These are phyloP conservation scores for Plectosphaerella cucumerina DNA, from an alignment of 2,329 filamentous ascomycete genomes.

Conservation along the genomic window DNA sequence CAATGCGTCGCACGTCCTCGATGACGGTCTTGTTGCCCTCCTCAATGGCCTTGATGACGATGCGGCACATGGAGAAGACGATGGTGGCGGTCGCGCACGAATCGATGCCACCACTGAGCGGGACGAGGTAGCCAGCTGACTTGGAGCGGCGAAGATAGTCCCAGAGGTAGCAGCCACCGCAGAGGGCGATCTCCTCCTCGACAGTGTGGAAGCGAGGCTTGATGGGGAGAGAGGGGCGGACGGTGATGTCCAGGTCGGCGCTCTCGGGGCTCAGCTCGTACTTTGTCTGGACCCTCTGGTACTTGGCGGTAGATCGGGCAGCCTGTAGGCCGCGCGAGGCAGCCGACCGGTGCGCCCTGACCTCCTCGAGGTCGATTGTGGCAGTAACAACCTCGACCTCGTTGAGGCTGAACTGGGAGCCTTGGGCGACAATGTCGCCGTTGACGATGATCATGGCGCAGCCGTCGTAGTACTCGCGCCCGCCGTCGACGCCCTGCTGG, in stretches of 20 bases:
- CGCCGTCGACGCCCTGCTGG: constrained; percentile 45
- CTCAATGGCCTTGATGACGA: constrained; percentile 49
- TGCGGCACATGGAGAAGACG: constrained; percentile 46
- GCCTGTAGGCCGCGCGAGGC: constrained; percentile 57
- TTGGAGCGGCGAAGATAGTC: constrained; percentile 51
- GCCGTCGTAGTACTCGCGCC: constrained; percentile 48
- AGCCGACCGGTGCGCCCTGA: constrained; percentile 55
- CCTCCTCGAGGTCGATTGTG: constrained; percentile 67
- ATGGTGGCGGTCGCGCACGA: constrained; percentile 45
- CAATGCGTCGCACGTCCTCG: constrained; percentile 31
- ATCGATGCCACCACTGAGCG: constrained; percentile 53
- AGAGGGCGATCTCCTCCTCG: constrained; percentile 64
- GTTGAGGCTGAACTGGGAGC: constrained; percentile 56
- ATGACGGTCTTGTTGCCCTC: constrained; percentile 31
- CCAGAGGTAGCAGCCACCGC: constrained; percentile 64
- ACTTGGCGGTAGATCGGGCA: constrained; percentile 37
- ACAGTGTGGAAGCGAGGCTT: constrained; percentile 52
- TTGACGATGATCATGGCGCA: constrained; percentile 60
- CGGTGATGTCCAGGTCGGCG: constrained; percentile 34
- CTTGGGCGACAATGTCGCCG: constrained; percentile 49
- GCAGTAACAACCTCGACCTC: constrained; percentile 64
- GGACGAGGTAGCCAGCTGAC: constrained; percentile 42
- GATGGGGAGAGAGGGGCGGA: constrained; percentile 35
- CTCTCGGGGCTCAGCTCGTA: constrained; percentile 28
- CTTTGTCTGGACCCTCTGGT: constrained; percentile 36